Percentiles rank a stretch among this genome's conserved stretches.
These are phyloP conservation scores for Papiliotrema terrestris DNA, from an alignment of 1,284 basidiomycete species.

Conservation along the genomic window DNA sequence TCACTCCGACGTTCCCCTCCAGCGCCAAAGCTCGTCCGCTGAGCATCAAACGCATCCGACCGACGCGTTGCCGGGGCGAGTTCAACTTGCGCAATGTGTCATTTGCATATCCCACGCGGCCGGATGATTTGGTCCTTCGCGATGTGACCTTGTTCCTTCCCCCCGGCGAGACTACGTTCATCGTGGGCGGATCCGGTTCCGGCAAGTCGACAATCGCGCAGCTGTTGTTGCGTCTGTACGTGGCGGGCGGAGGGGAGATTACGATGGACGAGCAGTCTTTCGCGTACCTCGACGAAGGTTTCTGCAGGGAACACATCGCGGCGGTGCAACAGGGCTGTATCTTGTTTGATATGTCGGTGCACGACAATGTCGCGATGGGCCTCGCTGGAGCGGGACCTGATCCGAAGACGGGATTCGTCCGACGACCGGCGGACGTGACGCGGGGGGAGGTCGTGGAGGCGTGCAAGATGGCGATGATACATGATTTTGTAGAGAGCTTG, in stretches of 20 bases:
- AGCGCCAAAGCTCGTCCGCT: conserved; percentile 5
- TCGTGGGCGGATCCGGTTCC: conserved; percentile 85
- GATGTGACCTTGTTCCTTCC: conserved; percentile 63
- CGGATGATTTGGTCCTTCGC: conserved; percentile 48
- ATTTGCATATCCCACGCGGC: conserved; percentile 83
- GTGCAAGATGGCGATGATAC: conserved; percentile 78
- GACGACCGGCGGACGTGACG: conserved; percentile 53
- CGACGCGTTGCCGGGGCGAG: conserved; percentile 65
- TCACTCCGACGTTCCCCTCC: conserved; percentile 7
- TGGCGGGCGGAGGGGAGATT: conserved; percentile 60
- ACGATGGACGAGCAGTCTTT: conserved; percentile 79
- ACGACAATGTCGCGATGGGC: conserved; percentile 86
- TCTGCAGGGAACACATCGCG: conserved; percentile 68
- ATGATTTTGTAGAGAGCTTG: conserved; percentile 78
- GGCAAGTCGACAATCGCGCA: conserved; percentile 91
- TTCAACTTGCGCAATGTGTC: conserved; percentile 70
- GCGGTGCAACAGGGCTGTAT: conserved; percentile 75
- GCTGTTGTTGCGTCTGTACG: conserved; percentile 76
- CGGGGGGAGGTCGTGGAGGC: conserved; percentile 73
- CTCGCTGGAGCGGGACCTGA: conserved; percentile 56
- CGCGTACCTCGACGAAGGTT: conserved; percentile 68
- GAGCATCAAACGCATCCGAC: conserved; percentile 28
- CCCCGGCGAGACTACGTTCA: conserved; percentile 80
- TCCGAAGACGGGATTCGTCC: conserved; percentile 32
- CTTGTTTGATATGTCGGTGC: conserved; percentile 74